Evolutionary conservation across 495 filamentous ascomycete genomes (phyloP), one percentile per base, ranked within the genome.

Genomic region (Penicillium cinerascens): DNA sequence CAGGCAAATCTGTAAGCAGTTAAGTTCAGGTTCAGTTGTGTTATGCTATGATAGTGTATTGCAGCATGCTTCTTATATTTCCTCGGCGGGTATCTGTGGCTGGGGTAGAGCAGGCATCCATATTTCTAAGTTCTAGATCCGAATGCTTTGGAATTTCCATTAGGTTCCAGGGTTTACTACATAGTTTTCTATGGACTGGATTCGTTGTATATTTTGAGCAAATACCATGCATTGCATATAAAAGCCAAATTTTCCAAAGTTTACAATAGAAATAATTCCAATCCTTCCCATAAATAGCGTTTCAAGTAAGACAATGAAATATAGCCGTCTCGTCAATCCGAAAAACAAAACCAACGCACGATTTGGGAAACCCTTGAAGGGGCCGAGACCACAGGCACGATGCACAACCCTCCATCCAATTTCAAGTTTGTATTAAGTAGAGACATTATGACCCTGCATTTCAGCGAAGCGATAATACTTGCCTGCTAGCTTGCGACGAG

Each of bases 381-480:
- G 11, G 10, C 9, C 11, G 2, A 33, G 1, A 11, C 29, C n/a
- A 39, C 4, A 39, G 8, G 11, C 44, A 23, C 33, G 11, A 1
- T 13, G 6, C 10, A 0, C 11, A 26, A 16, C n/a, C 20, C 37
- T 22, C 46, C 20, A 25, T 36, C 4, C 16, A 11, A 29, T 9
- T n/a, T n/a, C 18, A 27, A 33, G 8, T 10, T 29, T 6, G 3
- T 29, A 4, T 33, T 10, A 15, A 10, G 29, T 2, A 3, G 29
- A 33, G 9, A 33, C 29, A 33, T 13, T 33, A 38, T 42, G 44
- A 2, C 59, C 63, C 43, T 65, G 50, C 33, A 55, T 36, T 15
- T 55, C 49, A 20, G 55, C 52, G 11, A 67, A 49, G 13, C 42
- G 22, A 21, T 49, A 33, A 38, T 67, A 67, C 2, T 47, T 49